Evolutionary conservation across 1,139 yeast species (phyloP), one percentile per base, ranked within the genome.

Genomic region (Yamadazyma blattariae): DNA sequence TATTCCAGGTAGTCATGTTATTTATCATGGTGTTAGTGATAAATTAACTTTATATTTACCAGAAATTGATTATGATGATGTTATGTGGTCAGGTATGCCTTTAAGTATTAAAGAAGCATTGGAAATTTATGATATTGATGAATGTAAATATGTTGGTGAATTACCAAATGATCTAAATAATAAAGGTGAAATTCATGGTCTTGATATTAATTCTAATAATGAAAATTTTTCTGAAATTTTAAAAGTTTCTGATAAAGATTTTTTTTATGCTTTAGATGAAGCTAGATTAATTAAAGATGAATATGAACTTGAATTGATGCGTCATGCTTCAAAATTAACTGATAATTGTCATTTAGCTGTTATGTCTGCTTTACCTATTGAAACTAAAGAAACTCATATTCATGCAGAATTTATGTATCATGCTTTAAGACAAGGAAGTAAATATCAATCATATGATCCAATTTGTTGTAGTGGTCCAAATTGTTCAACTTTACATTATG

Each of bases 81-180:
- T 92, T 32, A 85, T 92, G 90, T 92, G 98, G 97, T 82, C 94
- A 38, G 98, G 98, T 0, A 56, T 83, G 60, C 97, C 98, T 2
- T 46, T 87, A 35, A 65, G 77, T 27, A 50, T 70, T n/a, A 79
- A 82, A 35, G 79, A 82, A 16, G 96, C 97, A 0, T 40, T 59
- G 32, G 55, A 63, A 14, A 71, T 67, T 42, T 92, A 64, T 50
- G 96, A 90, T 47, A 90, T 87, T 24, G 97, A 92, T 57, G 82
- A 77, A 28, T 95, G 90, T 37, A 63, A 76, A 45, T 85, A 82
- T 51, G 75, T 71, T 9, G 54, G 61, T 12, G 79, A 77, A 36
- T 31, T 55, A 19, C 30, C 35, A 9, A n/a, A 30, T 1, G 46
- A 40, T 10, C 24, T 13, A 18, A n/a, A 3, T 8, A 10, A 11